These are phyloP conservation scores for Cladosporium sp. DNA, from an alignment of 2,329 filamentous ascomycete genomes.

Conservation along the genomic window DNA sequence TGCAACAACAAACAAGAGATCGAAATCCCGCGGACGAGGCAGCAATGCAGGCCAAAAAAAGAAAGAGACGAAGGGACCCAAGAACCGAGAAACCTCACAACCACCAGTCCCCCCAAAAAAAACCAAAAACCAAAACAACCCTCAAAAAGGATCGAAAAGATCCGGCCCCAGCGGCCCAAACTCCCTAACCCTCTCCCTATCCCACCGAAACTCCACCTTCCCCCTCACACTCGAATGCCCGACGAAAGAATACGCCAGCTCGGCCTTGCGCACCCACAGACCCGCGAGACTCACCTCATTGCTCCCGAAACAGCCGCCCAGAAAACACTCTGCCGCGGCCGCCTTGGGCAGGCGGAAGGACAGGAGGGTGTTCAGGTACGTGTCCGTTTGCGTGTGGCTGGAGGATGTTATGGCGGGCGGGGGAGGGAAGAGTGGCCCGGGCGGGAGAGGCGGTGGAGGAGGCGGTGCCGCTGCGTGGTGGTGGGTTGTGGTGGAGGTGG, in stretches of 20 bases:
- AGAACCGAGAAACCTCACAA: too few relatives aligned
- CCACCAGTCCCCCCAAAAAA: too few relatives aligned
- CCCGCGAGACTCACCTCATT: background rate
- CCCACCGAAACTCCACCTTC: background rate
- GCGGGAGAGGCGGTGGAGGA: background rate
- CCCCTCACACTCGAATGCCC: background rate
- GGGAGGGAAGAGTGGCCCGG: background rate
- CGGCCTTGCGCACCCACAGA: background rate
- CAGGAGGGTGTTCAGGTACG: background rate
- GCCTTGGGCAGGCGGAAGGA: background rate
- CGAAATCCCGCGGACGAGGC: too few relatives aligned
- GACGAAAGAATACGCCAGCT: background rate
- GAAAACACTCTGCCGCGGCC: background rate
- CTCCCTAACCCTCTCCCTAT: background rate
- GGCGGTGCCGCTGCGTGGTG: background rate
- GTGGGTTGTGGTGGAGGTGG: background rate
- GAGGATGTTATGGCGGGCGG: background rate
- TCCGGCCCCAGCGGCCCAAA: background rate
- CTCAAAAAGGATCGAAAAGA: too few relatives aligned
- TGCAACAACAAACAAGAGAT: too few relatives aligned
- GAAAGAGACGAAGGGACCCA: too few relatives aligned
- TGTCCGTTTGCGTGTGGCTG: too few relatives aligned
- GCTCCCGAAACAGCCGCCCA: background rate
- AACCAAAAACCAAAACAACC: too few relatives aligned
- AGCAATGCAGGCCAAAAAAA: too few relatives aligned